Evolutionary conservation across 164 flowering plant species (phyloP), one percentile per base, ranked within the genome.

Genomic region (Vitis cinerea): DNA sequence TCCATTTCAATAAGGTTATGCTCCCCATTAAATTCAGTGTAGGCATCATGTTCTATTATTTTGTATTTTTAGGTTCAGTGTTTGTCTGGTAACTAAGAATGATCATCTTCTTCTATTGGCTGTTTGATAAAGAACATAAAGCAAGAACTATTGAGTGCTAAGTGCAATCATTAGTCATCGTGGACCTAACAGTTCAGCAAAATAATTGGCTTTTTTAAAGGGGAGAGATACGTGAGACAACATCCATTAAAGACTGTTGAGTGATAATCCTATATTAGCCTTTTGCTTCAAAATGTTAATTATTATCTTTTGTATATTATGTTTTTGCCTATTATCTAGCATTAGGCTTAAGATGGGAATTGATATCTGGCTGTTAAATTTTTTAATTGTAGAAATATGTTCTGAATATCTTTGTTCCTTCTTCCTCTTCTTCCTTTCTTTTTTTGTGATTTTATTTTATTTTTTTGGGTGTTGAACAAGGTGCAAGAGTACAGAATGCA

Each of bases 181-280:
- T 16, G 16, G 27, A 14, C 54, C 17, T 19, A 54, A 16, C 47
- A 31, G 52, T 53, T 23, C 10, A 49, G 11, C 23, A 19, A 64
- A 64, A 15, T 56, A 47, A 72, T 72, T 66, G 66, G 75, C 63
- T 66, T 60, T 10, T 64, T 13, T 9, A 66, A 72, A 66, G 74
- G 51, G 14, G 44, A 31, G 52, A 27, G 67, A 63, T 70, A 63
- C 63, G 62, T 9, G 12, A 19, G 55, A 66, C 13, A 15, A 60
- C 11, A 30, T 31, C 31, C 65, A 54, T 62, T 47, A 52, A 2
- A 52, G 65, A 56, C 11, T 13, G 15, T 31, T 13, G 12, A 10
- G 51, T 14, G 50, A 14, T 37, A 54, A 37, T 9, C 44, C 49
- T 65, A 15, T 50, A 23, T n/a, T 49, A 27, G 51, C 49, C 52